phyloP scores from a whole-genome alignment of 2,329 filamentous ascomycete species.

The Fusarium papillatum region DNA sequence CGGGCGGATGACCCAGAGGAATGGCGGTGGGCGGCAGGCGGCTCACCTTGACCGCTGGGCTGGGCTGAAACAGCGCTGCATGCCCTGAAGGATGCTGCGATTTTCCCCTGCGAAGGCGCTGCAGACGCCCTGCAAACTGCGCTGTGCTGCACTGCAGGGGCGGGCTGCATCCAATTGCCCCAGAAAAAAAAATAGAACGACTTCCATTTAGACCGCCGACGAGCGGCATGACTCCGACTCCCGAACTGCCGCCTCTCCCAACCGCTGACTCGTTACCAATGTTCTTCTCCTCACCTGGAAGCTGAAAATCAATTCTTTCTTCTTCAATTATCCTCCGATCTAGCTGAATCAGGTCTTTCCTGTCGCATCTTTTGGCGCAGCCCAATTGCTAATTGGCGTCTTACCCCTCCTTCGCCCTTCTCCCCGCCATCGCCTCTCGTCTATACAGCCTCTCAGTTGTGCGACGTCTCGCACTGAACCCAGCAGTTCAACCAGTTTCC shows the following conservation, averaged over 20 bases:
- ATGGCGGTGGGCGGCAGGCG: conserved; percentile 41
- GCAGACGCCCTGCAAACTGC: conserved; percentile 17
- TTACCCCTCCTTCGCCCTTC: conserved; percentile 5
- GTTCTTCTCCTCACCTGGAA: conserved; percentile 13
- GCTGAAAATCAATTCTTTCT: conserved; percentile 17
- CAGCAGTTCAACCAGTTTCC: not conserved
- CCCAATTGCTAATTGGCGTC: conserved; percentile 1
- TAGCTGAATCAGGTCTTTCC: conserved; percentile 3
- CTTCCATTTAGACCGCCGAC: conserved; percentile 41
- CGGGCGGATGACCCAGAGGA: conserved; percentile 39
- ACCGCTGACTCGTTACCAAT: conserved; percentile 27
- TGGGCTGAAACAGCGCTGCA: conserved; percentile 23
- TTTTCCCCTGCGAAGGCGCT: conserved; percentile 4
- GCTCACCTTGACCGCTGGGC: conserved; percentile 10
- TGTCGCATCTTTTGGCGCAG: not conserved
- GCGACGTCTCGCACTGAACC: conserved; percentile 1
- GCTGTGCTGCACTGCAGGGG: conserved; percentile 29
- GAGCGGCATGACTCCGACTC: conserved; percentile 46
- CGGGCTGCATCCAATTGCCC: not conserved
- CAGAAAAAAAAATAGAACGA: conserved; percentile 18
- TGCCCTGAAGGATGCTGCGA: conserved; percentile 7
- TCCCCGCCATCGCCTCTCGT: conserved; percentile 11
- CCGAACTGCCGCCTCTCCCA: conserved; percentile 33
- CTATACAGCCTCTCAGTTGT: not conserved
- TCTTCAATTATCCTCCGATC: conserved; percentile 13